Base-by-base conservation (phyloP, 1,284 basidiomycete genomes). In the Gymnopus androsaceus region DNA sequence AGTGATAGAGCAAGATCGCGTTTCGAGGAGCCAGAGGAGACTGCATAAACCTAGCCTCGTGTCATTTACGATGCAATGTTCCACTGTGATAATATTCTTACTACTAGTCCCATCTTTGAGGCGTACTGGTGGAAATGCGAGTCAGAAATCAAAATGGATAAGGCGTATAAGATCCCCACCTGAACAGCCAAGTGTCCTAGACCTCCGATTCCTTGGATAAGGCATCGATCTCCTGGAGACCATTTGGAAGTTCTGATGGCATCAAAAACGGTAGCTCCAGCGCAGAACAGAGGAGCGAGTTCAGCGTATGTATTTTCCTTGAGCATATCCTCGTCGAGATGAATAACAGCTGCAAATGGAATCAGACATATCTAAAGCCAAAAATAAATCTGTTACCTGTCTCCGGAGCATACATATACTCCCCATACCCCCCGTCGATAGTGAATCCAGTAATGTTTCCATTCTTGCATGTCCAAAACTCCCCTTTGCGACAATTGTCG, bases 181-280 rank as follows among this genome's bases (percentile, higher is more conserved):
- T 63, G 61, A 33, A 69, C 56, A 6, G 63, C 65, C 34, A 68
- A 61, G 41, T 68, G 68, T 14, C 68, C 66, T 27, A 68, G 61
- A 12, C 68, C 68, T 46, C 70, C 70, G 50, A 71, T 67, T 42
- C 69, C 69, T 55, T 71, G 69, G 3, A 71, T 58, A 4, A 67
- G 61, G 38, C 67, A 65, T 46, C 62, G 55, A 36, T 67, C 67
- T 3, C 67, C 67, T n/a, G 67, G 62, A 1, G 19, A 11, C 37
- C 55, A 55, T n/a, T 56, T 55, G 6, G 48, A 47, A 21, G 52
- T 42, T 8, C 48, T 51, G 33, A 62, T 52, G 9, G 61, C 60
- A 42, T 64, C 64, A 50, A 49, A 64, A n/a, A 61, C 61, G 12
- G 61, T 62, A 33, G 54, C 59, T 11, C 69, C 62, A 17, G 59